A percentile compares a stretch with the other conserved stretches of the same genome.
Conservation (phyloP, 108 stramenopile species). For the Parietichytrium sp. region DNA sequence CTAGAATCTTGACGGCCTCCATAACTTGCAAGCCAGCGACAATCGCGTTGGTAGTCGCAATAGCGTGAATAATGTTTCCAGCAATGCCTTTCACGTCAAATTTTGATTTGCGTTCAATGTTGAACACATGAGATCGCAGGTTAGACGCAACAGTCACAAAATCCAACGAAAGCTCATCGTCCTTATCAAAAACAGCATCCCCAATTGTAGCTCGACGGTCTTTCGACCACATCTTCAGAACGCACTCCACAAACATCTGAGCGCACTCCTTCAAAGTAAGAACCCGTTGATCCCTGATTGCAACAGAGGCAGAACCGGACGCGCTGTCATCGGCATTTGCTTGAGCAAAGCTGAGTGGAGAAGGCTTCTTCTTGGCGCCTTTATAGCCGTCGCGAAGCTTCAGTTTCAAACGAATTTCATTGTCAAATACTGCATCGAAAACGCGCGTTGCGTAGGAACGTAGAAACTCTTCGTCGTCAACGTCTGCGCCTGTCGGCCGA, state of each 20-base stretch:
- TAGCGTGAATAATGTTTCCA: constrained; percentile 98
- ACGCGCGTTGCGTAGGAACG: neutral
- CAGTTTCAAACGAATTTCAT: constrained; percentile 40
- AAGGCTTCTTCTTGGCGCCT: constrained; percentile 74
- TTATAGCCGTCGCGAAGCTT: constrained; percentile 58
- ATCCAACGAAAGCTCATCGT: constrained; percentile 84
- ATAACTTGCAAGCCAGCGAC: constrained; percentile 72
- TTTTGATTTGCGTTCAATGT: constrained; percentile 76
- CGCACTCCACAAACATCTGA: neutral
- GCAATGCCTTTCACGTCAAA: constrained; percentile 94
- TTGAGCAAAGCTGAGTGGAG: constrained; percentile 44
- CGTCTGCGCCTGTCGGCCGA: neutral
- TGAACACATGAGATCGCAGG: constrained; percentile 80
- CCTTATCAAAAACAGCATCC: constrained; percentile 76
- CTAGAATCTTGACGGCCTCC: constrained; percentile 59
- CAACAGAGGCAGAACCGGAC: neutral
- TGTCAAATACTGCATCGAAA: constrained; percentile 43
- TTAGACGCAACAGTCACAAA: constrained; percentile 92
- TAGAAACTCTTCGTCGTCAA: neutral
- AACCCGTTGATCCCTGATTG: constrained; percentile 41
- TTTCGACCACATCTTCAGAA: neutral
- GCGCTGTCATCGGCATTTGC: neutral
- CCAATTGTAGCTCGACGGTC: constrained; percentile 37
- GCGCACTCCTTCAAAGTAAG: constrained; percentile 24
- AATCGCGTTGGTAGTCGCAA: constrained; percentile 99